Evolutionary conservation across 331 rosid genomes (phyloP), one percentile per base, ranked within the genome.

Genomic region (Stylosanthes scabra): DNA sequence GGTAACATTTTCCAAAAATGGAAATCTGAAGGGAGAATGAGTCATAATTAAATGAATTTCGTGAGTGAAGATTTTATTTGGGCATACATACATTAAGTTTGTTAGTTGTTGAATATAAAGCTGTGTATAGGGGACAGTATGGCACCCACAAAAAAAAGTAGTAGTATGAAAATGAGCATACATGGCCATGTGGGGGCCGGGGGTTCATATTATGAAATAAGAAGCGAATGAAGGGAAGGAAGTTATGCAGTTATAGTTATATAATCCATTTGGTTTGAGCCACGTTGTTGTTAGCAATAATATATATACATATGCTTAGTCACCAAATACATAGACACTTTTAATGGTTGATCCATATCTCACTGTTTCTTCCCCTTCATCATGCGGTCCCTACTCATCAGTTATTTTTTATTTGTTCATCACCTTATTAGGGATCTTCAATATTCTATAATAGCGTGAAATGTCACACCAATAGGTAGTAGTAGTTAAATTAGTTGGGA

Each of bases 341-440:
- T 55, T 64, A 54, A 8, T 39, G 56, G 29, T 64, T 3, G 4
- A 11, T 13, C 39, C 39, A 34, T 34, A 34, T 34, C 71, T 41
- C 72, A 41, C 7, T 74, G 57, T 42, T 61, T 64, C 65, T 6
- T 63, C 51, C 66, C 62, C n/a, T 74, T 45, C 27, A 56, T 58
- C 70, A 20, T 50, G 52, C 16, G 70, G 28, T 49, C 78, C 28
- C 57, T 57, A n/a, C 60, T 37, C 39, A 34, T 4, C 6, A 3
- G 4, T 34, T 34, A 3, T 34, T 34, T 34, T 6, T 6, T 6
- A 40, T 37, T 72, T 61, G 20, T 34, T 34, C 42, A 11, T 72
- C 69, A 59, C 8, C 60, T 45, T n/a, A 9, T 45, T n/a, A 14
- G 16, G 16, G 40, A 20, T 52, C 58, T 52, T 52, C 28, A 52